Conservation (phyloP, 768 basidiomycete species). For the Lenzites betulinus region DNA sequence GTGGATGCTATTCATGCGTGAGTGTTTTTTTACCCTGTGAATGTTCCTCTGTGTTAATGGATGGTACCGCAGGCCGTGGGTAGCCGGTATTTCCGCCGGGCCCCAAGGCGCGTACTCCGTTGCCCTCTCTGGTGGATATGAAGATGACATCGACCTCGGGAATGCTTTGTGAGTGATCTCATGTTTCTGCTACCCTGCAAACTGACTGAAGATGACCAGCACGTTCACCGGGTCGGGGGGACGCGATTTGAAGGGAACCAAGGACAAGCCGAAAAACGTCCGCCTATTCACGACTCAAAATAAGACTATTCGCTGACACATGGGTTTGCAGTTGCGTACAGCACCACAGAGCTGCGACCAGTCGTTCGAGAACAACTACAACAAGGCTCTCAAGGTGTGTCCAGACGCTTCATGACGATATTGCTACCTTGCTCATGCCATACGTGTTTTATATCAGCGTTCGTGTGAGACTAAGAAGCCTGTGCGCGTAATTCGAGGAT, state of each 20-base stretch:
- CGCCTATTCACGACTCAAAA: constrained; percentile 21
- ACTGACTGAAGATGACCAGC: constrained; percentile 36
- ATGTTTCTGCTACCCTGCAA: neutral
- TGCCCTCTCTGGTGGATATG: constrained; percentile 87
- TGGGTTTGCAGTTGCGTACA: constrained; percentile 67
- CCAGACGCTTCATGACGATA: too few relatives aligned
- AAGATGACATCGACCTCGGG: constrained; percentile 81
- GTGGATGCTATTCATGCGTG: constrained; percentile 84
- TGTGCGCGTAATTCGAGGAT: constrained; percentile 86
- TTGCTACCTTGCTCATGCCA: neutral
- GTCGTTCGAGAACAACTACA: constrained; percentile 71
- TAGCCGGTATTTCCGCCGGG: constrained; percentile 77
- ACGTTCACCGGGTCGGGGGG: constrained; percentile 88
- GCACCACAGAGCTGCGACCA: constrained; percentile 87
- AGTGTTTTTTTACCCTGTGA: constrained; percentile 31
- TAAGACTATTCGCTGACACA: neutral
- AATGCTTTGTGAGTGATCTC: constrained; percentile 70
- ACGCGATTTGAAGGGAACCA: constrained; percentile 85
- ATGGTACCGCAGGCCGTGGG: constrained; percentile 60
- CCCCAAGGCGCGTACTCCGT: constrained; percentile 78
- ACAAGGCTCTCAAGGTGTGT: constrained; percentile 64
- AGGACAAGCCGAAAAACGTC: constrained; percentile 81
- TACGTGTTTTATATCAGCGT: constrained; percentile 41
- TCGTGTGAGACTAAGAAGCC: constrained; percentile 83
- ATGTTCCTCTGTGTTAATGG: neutral